Percentiles rank a stretch among this genome's conserved stretches.
These are phyloP conservation scores for Pseudocercospora crystallina DNA, from an alignment of 2,329 filamentous ascomycete species.

Conservation along the genomic window DNA sequence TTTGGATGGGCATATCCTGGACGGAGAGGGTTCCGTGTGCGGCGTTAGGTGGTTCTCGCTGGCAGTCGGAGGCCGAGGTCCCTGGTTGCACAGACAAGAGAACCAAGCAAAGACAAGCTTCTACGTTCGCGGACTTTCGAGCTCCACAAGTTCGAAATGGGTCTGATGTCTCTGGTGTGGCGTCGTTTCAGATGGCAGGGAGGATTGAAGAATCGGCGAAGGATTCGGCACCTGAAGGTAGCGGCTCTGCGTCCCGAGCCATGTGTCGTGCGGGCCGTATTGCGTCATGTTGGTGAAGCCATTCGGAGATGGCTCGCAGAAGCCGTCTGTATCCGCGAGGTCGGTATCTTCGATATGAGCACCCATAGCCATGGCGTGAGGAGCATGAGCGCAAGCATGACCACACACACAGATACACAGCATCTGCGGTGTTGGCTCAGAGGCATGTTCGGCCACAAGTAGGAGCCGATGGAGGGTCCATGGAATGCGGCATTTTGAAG, in stretches of 20 bases:
- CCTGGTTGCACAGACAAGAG: not conserved
- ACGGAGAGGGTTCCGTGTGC: not conserved
- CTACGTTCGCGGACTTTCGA: not conserved
- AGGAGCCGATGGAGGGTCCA: not conserved
- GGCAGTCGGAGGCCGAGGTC: conserved; percentile 6
- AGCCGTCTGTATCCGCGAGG: not conserved
- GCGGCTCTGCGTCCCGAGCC: not conserved
- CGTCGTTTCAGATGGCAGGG: not conserved
- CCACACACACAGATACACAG: too few species aligned
- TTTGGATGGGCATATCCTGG: not conserved
- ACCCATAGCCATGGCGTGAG: not conserved
- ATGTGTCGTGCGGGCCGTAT: not conserved
- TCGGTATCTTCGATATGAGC: not conserved
- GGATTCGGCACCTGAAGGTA: not conserved
- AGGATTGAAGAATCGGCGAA: not conserved
- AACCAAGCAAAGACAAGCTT: conserved; percentile 4
- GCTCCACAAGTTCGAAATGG: conserved; percentile 2
- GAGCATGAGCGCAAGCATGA: too few species aligned
- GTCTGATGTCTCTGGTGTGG: not conserved
- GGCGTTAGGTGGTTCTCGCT: not conserved
- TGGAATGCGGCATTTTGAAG: not conserved
- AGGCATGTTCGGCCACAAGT: not conserved
- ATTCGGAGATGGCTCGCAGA: conserved; percentile 1
- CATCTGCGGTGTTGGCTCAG: not conserved
- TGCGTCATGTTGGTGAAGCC: conserved; percentile 3